Base-by-base conservation (phyloP, 768 basidiomycete species). In the Leucosporidium scottii region DNA sequence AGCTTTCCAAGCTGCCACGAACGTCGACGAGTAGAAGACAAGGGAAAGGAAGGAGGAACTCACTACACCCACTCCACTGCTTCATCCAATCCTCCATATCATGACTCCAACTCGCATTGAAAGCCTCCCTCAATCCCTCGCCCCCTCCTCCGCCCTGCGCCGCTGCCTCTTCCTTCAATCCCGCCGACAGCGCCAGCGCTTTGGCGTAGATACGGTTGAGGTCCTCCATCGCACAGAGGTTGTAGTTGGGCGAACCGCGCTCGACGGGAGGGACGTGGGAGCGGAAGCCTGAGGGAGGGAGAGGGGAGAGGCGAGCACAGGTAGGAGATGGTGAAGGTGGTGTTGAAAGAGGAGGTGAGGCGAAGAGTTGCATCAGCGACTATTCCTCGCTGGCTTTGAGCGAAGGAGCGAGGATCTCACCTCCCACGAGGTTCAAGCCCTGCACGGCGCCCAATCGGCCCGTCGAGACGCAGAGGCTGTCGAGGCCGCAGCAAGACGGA, bases 141-240 rank as follows among this genome's bases (percentile, higher is more conserved):
- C 50, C 51, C 21, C 51, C n/a, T 9, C 51, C 39, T 9, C 25
- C 50, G 18, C 23, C 59, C 31, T 55, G 61, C 27, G 61, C 53
- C n/a, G 56, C 61, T 36, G 66, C 62, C 1, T 21, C 9, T n/a
- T 63, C 69, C 17, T 59, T 54, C 25, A 70, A 25, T 8, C 48
- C 44, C 20, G 66, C 64, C 54, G 69, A 66, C 25, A 66, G 65
- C n/a, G 44, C 49, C 20, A 66, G 59, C 1, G 61, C 69, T 44
- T 70, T 70, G 17, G 61, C 65, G 55, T 70, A 70, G 36, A 70
- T 51, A 23, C 59, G 62, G 62, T 66, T 66, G 17, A 70, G 59
- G 8, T 59, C 54, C 28, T 65, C 57, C 23, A 66, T 15, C 4
- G 69, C 69, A 13, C 59, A 56, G 20, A 57, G 13, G 54, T 66